Conservation (phyloP, 805 yeast species). For the Metschnikowia chrysomelidarum region DNA sequence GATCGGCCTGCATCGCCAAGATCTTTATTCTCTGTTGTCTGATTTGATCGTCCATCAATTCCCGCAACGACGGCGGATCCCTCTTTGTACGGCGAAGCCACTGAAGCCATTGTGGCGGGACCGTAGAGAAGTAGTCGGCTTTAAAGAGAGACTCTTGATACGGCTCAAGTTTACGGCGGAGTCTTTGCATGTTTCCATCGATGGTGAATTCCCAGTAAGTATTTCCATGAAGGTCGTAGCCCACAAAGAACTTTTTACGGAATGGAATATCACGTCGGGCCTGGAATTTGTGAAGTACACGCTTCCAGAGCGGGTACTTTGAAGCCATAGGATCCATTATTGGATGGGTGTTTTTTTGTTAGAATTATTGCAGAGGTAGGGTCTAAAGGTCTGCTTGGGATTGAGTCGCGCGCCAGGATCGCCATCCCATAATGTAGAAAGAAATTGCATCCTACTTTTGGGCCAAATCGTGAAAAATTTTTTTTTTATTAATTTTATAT, state of each 20-base stretch:
- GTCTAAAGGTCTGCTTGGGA: too few relatives aligned
- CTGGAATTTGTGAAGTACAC: constrained; percentile 53
- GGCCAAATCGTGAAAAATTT: too few relatives aligned
- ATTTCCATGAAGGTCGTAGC: constrained; percentile 80
- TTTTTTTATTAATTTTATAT: too few relatives aligned
- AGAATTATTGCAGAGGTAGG: too few relatives aligned
- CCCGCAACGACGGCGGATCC: constrained; percentile 59
- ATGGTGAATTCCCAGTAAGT: constrained; percentile 80
- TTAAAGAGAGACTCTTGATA: constrained; percentile 44
- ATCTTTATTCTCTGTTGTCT: constrained; percentile 54
- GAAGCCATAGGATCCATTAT: constrained; percentile 49
- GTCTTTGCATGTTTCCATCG: constrained; percentile 49
- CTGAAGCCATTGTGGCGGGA: constrained; percentile 74
- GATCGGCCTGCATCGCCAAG: constrained; percentile 47
- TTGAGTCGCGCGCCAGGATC: too few relatives aligned
- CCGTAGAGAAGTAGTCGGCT: constrained; percentile 57
- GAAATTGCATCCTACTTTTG: too few relatives aligned
- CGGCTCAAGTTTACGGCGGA: constrained; percentile 67
- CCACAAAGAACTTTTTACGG: constrained; percentile 64
- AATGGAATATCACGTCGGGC: constrained; percentile 66
- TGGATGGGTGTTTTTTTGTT: not conserved
- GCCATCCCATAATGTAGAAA: too few relatives aligned
- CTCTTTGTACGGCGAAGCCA: constrained; percentile 71
- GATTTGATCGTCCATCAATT: constrained; percentile 54
- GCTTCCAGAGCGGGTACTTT: constrained; percentile 50